Evolutionary conservation across 352 stramenopile genomes (phyloP), one percentile per base, ranked within the genome.

Genomic region (Phytopythium montanum): DNA sequence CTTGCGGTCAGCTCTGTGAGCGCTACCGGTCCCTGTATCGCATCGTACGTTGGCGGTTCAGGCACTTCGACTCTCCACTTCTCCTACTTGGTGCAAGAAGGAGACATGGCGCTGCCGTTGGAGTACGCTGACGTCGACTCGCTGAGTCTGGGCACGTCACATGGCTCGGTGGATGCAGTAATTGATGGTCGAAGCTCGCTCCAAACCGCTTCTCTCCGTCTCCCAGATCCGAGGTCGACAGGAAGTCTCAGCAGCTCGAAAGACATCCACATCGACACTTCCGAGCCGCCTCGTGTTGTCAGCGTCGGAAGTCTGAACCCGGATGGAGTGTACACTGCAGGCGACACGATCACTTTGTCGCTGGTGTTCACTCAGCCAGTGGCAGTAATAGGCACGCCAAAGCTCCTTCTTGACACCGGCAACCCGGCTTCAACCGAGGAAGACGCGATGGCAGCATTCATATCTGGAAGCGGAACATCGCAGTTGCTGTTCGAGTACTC

Each of bases 241-340:
- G 76, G 70, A 9, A 90, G 79, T 59, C 53, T 92, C 7, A 90
- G 81, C 33, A 83, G 81, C 19, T 80, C 76, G n/a, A 68, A 73
- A 5, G 72, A 88, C 38, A 81, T 94, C 45, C 73, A 76, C 10
- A 75, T 94, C 25, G 79, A 92, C 36, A 87, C 75, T 0, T 50
- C 72, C 0, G 78, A 87, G n/a, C 72, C 75, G 7, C 82, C 81
- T 13, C 66, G 70, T 13, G 70, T 92, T 6, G 42, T 89, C 2
- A 56, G 63, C 3, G 82, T 94, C 4, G 66, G 68, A 0, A 86
- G 68, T 48, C 36, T 61, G 2, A 79, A 72, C 25, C 41, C 76
- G 2, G 70, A 91, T 52, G 78, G 70, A 5, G 63, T 83, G 14
- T 92, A 89, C 61, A 88, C 81, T 10, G 73, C 57, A 4, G 84